Conservation (phyloP, 306 rosid species). For the Begonia peltatifolia region DNA sequence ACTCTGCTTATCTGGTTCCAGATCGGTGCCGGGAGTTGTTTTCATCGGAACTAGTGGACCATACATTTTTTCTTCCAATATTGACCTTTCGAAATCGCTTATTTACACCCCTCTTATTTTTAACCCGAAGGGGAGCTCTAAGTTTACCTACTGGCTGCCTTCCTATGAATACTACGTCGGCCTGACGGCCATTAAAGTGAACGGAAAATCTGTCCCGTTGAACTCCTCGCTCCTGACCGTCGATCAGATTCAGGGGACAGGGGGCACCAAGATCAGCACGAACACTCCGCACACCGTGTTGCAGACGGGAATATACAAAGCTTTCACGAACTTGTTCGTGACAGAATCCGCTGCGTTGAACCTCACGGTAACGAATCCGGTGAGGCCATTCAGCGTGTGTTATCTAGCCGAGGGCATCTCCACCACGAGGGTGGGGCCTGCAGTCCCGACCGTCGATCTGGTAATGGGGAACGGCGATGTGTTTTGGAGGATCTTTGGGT, state of each 20-base stretch:
- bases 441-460: conserved; percentile 38
- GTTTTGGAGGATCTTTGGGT: conserved; percentile 37
- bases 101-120: conserved; percentile 23
- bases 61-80: conserved; percentile 14
- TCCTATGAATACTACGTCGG: conserved; percentile 32
- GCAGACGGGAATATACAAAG: conserved; percentile 37
- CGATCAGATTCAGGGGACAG: conserved; percentile 21
- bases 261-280: conserved; percentile 68
- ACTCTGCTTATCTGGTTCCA: conserved; percentile 23
- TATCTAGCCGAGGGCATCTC: conserved; percentile 12
- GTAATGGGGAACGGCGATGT: conserved; percentile 32
- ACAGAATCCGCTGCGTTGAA: conserved; percentile 25
- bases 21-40: conserved; percentile 11
- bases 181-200: conserved; percentile 20
- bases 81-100: conserved; percentile 27
- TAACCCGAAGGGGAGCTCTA: conserved; percentile 21
- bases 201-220: conserved; percentile 10
- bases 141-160: conserved; percentile 18
- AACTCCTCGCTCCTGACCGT: conserved; percentile 32
- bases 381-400: conserved; percentile 25
- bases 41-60: conserved; percentile 22
- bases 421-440: conserved; percentile 30
- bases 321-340: conserved; percentile 26
- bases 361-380: conserved; percentile 14
- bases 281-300: conserved; percentile 49